These are phyloP conservation scores for Pascua guehoae DNA, from an alignment of 1,284 basidiomycete species.

Conservation along the genomic window DNA sequence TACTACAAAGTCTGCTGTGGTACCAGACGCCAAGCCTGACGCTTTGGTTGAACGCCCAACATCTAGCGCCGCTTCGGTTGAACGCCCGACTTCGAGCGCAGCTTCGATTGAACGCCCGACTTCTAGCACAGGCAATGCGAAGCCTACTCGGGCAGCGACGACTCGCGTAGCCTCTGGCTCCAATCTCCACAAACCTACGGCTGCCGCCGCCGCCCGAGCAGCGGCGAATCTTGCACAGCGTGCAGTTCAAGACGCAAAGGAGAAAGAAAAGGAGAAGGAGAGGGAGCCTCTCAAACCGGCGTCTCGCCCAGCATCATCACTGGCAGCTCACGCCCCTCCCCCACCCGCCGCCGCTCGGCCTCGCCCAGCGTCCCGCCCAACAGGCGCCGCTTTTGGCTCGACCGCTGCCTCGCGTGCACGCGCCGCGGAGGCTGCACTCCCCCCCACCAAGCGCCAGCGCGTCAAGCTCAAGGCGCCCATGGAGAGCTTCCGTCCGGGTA, in stretches of 20 bases:
- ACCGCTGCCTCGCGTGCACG: conserved; percentile 19
- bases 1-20: not conserved
- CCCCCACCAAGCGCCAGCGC: conserved; percentile 33
- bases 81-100: too few relatives aligned
- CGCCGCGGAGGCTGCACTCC: conserved; percentile 19
- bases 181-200: conserved; percentile 17
- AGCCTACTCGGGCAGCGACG: too few relatives aligned
- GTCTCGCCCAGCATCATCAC: not conserved
- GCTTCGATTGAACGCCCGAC: too few relatives aligned
- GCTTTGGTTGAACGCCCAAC: too few relatives aligned
- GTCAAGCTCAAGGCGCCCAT: conserved; percentile 38
- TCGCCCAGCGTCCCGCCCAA: conserved; percentile 3
- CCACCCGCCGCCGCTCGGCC: not conserved
- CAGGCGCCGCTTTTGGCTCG: conserved; percentile 2
- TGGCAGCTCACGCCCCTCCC: not conserved
- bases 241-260: not conserved
- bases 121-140: too few relatives aligned
- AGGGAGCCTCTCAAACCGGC: not conserved
- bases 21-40: not conserved
- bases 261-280: conserved; percentile 5
- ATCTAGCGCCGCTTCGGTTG: too few relatives aligned
- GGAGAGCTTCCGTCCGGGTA: conserved; percentile 35
- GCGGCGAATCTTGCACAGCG: conserved; percentile 2
- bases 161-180: not conserved
- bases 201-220: conserved; percentile 16